phyloP scores from a whole-genome alignment of 139 green algal species.

The Chlorella sp. region DNA sequence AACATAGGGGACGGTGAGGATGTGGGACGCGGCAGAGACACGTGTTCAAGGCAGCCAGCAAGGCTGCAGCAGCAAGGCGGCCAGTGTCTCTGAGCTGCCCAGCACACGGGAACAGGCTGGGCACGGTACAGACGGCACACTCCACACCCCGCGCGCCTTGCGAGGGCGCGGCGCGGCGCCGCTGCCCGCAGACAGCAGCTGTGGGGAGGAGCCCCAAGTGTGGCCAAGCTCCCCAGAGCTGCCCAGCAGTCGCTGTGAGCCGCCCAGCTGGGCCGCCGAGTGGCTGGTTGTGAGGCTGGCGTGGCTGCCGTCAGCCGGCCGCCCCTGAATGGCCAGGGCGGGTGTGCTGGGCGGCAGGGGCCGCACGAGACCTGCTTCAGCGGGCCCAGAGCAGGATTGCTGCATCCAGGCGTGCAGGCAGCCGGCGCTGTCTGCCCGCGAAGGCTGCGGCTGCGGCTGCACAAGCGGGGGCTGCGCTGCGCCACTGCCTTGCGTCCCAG shows the following conservation, averaged over 20 bases:
- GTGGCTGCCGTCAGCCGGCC: too few relatives aligned
- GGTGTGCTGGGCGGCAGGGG: neutral
- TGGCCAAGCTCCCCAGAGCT: neutral
- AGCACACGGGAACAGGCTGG: neutral
- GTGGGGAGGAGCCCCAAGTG: neutral
- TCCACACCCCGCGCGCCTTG: neutral
- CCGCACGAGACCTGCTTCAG: neutral
- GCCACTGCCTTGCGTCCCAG: neutral
- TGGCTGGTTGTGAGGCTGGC: neutral
- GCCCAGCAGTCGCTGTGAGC: neutral
- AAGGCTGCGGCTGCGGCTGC: neutral
- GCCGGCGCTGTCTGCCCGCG: conserved; percentile 26
- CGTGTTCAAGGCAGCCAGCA: neutral
- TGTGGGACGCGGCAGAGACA: neutral
- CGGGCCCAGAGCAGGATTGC: neutral
- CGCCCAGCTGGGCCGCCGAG: conserved; percentile 4
- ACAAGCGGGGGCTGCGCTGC: neutral
- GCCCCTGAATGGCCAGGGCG: neutral
- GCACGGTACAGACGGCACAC: neutral
- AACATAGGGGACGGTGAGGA: neutral
- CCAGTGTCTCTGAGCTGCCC: neutral
- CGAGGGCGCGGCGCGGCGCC: neutral
- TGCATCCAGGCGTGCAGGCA: conserved; percentile 31
- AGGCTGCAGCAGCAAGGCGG: too few relatives aligned
- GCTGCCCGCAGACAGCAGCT: neutral